Conservation (phyloP, 768 basidiomycete genomes). For the Sporobolomyces pararoseus region DNA sequence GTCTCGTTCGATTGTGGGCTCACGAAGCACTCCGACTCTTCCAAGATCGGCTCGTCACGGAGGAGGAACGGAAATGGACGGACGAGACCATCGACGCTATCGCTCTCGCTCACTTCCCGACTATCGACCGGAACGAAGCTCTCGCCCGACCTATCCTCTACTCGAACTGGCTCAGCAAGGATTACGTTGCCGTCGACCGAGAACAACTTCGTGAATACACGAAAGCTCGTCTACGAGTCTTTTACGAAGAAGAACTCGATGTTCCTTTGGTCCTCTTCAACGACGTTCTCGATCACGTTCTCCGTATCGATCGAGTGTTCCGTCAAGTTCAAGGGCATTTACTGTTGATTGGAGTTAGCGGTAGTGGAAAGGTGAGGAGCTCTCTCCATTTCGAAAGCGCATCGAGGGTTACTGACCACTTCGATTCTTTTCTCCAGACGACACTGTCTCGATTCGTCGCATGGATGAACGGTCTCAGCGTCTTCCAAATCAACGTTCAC, state of each 20-base stretch:
- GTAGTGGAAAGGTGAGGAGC: constrained; percentile 91
- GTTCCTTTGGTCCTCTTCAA: constrained; percentile 97
- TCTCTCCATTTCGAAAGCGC: background rate
- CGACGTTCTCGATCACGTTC: constrained; percentile 94
- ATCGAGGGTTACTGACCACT: background rate
- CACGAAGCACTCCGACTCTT: constrained; percentile 96
- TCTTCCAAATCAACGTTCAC: constrained; percentile 99
- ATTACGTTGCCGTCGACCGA: constrained; percentile 92
- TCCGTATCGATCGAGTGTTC: constrained; percentile 98
- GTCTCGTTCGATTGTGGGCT: constrained; percentile 93
- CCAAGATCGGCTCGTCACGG: constrained; percentile 90
- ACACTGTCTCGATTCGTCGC: constrained; percentile 97
- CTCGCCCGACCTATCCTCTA: constrained; percentile 85
- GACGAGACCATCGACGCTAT: constrained; percentile 81
- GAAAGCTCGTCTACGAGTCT: constrained; percentile 92
- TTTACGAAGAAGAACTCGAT: constrained; percentile 97
- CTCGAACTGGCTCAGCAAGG: constrained; percentile 98
- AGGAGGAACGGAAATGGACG: constrained; percentile 91
- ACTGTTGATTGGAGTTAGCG: constrained; percentile 93
- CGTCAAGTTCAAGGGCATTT: constrained; percentile 96
- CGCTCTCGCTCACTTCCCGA: constrained; percentile 88
- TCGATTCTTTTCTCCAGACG: constrained; percentile 59
- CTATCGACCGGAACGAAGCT: constrained; percentile 80
- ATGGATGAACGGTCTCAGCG: constrained; percentile 99
- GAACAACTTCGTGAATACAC: constrained; percentile 91